These are phyloP conservation scores for Colletotrichum tabaci DNA, from an alignment of 2,329 filamentous ascomycete genomes.

Conservation along the genomic window DNA sequence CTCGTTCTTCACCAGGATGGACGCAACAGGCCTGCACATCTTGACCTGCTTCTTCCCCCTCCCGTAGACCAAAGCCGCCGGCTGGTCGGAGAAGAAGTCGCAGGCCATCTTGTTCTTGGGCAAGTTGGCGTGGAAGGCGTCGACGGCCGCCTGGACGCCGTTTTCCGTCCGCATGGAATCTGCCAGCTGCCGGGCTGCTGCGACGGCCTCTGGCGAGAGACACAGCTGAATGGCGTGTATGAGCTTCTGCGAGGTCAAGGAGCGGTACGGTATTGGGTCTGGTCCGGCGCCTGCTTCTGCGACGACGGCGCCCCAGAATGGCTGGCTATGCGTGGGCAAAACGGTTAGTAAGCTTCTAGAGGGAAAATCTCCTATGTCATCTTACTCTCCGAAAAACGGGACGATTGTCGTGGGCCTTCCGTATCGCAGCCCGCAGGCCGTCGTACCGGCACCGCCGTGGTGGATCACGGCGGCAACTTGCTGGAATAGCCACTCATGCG, in stretches of 20 bases:
- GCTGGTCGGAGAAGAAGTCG: constrained; percentile 38
- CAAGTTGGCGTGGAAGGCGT: constrained; percentile 38
- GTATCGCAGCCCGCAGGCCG: constrained; percentile 36
- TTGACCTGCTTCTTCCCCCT: constrained; percentile 45
- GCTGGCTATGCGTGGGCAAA: constrained; percentile 22
- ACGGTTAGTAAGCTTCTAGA: background rate
- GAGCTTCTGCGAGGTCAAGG: constrained; percentile 38
- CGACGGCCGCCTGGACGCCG: constrained; percentile 32
- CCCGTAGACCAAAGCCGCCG: constrained; percentile 25
- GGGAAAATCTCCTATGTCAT: rapidly evolving
- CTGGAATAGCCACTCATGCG: constrained; percentile 41
- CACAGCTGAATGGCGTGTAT: constrained; percentile 30
- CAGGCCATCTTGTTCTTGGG: constrained; percentile 32
- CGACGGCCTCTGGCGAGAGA: constrained; percentile 24
- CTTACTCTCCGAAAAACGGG: constrained; percentile 42
- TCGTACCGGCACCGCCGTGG: constrained; percentile 39
- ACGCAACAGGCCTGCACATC: constrained; percentile 36
- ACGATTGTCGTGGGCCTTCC: constrained; percentile 37
- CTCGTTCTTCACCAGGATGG: constrained; percentile 33
- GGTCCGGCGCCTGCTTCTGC: constrained; percentile 39
- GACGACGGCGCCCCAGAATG: constrained; percentile 40
- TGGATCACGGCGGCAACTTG: constrained; percentile 38
- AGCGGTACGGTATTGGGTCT: constrained; percentile 37
- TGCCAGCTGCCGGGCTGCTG: constrained; percentile 34
- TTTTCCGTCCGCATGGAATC: constrained; percentile 34